Evolutionary conservation across 2,329 filamentous ascomycete genomes (phyloP).

Genomic region (Aschersonia sp.): DNA sequence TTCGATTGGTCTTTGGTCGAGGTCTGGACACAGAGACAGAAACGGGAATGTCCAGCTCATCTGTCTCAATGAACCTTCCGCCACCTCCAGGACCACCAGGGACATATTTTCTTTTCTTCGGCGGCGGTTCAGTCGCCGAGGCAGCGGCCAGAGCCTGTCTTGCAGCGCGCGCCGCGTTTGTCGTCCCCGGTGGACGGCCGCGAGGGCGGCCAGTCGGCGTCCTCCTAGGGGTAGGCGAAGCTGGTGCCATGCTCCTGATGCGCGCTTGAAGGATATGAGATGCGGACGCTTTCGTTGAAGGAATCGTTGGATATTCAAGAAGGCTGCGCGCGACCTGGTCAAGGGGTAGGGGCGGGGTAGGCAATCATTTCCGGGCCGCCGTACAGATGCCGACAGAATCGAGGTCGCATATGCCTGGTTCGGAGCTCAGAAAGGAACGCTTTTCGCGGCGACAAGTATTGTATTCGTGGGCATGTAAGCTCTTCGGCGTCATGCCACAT

Average conservation of each 20-base stretch:
- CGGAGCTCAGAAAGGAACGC: constrained; percentile 8
- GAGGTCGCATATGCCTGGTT: constrained; percentile 8
- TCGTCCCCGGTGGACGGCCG: constrained; percentile 29
- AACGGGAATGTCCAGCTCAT: constrained; percentile 45
- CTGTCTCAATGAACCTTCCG: constrained; percentile 66
- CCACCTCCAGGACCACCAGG: constrained; percentile 79
- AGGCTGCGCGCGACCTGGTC: constrained; percentile 16
- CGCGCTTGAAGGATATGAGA: background rate
- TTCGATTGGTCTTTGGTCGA: constrained; percentile 26
- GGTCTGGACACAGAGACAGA: constrained; percentile 22
- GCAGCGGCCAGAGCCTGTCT: constrained; percentile 19
- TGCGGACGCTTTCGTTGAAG: background rate
- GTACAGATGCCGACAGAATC: constrained; percentile 4
- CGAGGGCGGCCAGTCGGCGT: constrained; percentile 28
- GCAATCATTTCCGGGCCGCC: constrained; percentile 9
- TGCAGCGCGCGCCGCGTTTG: constrained; percentile 25
- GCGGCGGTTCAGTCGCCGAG: constrained; percentile 41
- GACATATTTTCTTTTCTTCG: constrained; percentile 63
- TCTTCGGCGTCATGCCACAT: constrained; percentile 18
- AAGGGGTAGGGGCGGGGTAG: constrained; percentile 13
- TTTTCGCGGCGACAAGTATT: constrained; percentile 13
- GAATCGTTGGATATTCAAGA: background rate
- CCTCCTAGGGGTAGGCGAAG: constrained; percentile 24
- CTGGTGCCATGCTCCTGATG: constrained; percentile 15
- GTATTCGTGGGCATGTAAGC: constrained; percentile 11